Base-by-base conservation (phyloP, 2,329 filamentous ascomycete species). In the Colletotrichum eleusines region DNA sequence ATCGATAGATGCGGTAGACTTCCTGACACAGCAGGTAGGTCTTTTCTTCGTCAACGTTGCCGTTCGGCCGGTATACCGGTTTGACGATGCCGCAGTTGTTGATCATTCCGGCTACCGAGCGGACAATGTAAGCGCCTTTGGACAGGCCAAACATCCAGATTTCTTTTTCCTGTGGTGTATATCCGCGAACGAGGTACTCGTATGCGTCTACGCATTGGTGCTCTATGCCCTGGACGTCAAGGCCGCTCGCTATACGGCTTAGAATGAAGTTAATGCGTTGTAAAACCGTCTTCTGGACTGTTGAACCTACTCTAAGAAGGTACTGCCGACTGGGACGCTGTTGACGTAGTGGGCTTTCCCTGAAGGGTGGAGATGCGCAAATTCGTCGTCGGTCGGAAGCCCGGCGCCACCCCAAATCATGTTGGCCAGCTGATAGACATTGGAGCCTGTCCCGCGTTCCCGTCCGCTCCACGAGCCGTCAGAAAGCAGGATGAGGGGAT, bases 71-170 rank as follows among this genome's bases (percentile, higher is more conserved):
- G 31, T 70, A 66, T 3, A 66, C 20, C 14, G 55, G 67, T 18
- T 73, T 73, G 58, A 76, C 46, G 18, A 78, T 75, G 48, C 76
- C 76, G 66, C 75, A 78, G 65, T 77, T 78, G 74, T 78, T 78
- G 55, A 78, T 77, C 75, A 77, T 74, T 1, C 76, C 76, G 1
- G 74, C 76, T 0, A 78, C 74, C 7, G 63, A 75, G 1, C 76
- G 73, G 5, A 75, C 74, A 12, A 75, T 72, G 48, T 73, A 77
- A 3, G 76, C 72, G 18, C 76, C 76, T n/a, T 76, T 69, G 6
- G 75, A 76, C 20, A 75, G 33, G n/a, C 76, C 76, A 42, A 78
- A 77, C 71, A 77, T 71, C 75, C 75, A 77, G 1, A 77, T 50
- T 66, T 77, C 73, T 6, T 55, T 62, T 38, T 71, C 68, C 7